Conservation (phyloP, 2,329 filamentous ascomycete species). For the Cylindrodendrum hubeiense region DNA sequence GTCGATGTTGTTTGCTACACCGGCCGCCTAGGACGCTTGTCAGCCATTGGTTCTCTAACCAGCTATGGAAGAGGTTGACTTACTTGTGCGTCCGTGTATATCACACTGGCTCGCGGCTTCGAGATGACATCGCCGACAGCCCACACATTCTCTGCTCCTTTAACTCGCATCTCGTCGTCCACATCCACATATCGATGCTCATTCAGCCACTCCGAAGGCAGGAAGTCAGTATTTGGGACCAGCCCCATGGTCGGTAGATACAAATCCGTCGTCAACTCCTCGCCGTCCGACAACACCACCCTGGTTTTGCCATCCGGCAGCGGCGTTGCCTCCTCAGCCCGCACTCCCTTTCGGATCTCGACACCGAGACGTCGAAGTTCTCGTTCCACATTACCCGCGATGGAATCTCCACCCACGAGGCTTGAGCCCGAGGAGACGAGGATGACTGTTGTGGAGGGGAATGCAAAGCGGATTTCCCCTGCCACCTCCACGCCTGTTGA, state of each 20-base stretch:
- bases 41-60: background rate
- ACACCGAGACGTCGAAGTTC: constrained; percentile 69
- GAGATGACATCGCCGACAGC: constrained; percentile 66
- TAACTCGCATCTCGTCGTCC: constrained; percentile 64
- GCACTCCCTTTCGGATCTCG: constrained; percentile 56
- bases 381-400: constrained; percentile 55
- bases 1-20: constrained; percentile 67
- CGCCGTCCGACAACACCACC: constrained; percentile 60
- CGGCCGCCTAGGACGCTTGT: constrained; percentile 55
- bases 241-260: constrained; percentile 69
- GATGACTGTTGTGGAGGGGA: constrained; percentile 62
- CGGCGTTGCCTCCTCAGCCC: constrained; percentile 52
- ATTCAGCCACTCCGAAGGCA: constrained; percentile 59
- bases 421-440: constrained; percentile 58
- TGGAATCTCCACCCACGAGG: constrained; percentile 59
- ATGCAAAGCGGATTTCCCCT: constrained; percentile 66
- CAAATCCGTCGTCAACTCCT: constrained; percentile 64
- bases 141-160: constrained; percentile 61
- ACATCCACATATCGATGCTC: constrained; percentile 60
- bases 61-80: constrained; percentile 21
- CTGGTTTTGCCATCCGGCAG: constrained; percentile 60
- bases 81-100: constrained; percentile 70
- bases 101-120: constrained; percentile 67
- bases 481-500: constrained; percentile 68
- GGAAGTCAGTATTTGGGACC: constrained; percentile 65